A percentile compares a stretch with the other conserved stretches of the same genome.
Evolutionary conservation across 2,329 filamentous ascomycete genomes (phyloP).

Genomic region (Arthroderma uncinatum): DNA sequence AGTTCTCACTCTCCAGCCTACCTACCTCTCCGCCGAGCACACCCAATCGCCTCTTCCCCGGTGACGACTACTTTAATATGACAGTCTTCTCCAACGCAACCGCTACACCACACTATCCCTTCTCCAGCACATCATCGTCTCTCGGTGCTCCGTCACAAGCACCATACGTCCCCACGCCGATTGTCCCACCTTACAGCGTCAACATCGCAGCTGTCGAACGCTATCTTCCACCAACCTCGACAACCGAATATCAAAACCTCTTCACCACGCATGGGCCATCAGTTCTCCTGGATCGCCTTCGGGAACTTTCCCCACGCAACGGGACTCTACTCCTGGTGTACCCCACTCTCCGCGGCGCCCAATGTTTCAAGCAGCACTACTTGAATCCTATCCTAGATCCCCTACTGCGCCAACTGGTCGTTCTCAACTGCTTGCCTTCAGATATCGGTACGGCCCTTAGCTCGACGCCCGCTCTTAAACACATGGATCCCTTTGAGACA

Average conservation of each 20-base stretch:
- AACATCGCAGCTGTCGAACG: constrained; percentile 52
- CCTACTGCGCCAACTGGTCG: constrained; percentile 46
- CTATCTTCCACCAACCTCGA: constrained; percentile 52
- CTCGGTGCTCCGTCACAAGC: constrained; percentile 13
- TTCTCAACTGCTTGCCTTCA: constrained; percentile 48
- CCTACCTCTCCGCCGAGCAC: constrained; percentile 53
- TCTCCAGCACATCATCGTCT: constrained; percentile 39
- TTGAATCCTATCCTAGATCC: constrained; percentile 52
- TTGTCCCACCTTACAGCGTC: constrained; percentile 50
- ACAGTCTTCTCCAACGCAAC: constrained; percentile 54
- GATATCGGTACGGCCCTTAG: constrained; percentile 46
- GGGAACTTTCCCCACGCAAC: constrained; percentile 46
- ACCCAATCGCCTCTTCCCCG: constrained; percentile 38
- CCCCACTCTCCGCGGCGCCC: constrained; percentile 47
- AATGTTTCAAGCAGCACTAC: constrained; percentile 49
- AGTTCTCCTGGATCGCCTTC: constrained; percentile 49
- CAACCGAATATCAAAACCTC: constrained; percentile 48
- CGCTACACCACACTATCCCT: constrained; percentile 41
- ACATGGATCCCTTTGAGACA: constrained; percentile 45
- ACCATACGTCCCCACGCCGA: constrained; percentile 40
- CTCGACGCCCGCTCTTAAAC: constrained; percentile 42
- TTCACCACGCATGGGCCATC: constrained; percentile 46
- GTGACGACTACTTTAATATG: constrained; percentile 51
- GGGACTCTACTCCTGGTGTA: constrained; percentile 53
- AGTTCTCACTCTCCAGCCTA: constrained; percentile 51